Evolutionary conservation across 1,284 basidiomycete genomes (phyloP).

Genomic region (Nidula niveotomentosa): DNA sequence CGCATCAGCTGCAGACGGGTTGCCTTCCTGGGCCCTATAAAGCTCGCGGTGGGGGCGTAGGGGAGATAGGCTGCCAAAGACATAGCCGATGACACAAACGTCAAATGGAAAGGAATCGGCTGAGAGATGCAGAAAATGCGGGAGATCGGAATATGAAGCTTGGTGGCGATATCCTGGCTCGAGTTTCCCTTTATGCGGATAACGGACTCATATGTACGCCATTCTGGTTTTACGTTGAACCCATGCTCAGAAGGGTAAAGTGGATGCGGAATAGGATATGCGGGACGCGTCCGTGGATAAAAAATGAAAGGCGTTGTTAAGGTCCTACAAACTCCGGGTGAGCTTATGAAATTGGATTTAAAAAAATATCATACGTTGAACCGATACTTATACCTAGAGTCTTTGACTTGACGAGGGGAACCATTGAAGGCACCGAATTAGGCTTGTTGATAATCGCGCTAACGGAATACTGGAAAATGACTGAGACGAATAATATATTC

Average conservation of each 20-base stretch:
- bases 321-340: conserved; percentile 29
- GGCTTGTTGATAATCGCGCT: conserved; percentile 44
- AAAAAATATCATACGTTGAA: conserved; percentile 34
- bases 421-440: conserved; percentile 29
- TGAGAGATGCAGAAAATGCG: conserved; percentile 56
- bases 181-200: conserved; percentile 37
- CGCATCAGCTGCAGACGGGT: conserved; percentile 64
- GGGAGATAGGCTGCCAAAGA: conserved; percentile 64
- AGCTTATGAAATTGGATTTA: conserved; percentile 1
- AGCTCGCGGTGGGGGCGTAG: conserved; percentile 44
- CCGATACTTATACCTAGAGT: conserved; percentile 44
- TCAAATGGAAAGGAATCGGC: conserved; percentile 66
- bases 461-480: conserved; percentile 46
- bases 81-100: conserved; percentile 49
- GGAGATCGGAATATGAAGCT: conserved; percentile 53
- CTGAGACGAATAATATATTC: neutral
- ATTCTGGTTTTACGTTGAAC: conserved; percentile 43
- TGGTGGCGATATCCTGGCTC: conserved; percentile 41
- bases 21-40: conserved; percentile 36
- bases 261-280: conserved; percentile 48
- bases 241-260: conserved; percentile 33
- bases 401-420: conserved; percentile 43
- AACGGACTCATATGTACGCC: conserved; percentile 47
- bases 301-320: conserved; percentile 66
- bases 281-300: conserved; percentile 62